phyloP scores from a whole-genome alignment of 225 moss, liverwort and hornwort genomes.

The Antitrichia curtipendula region DNA sequence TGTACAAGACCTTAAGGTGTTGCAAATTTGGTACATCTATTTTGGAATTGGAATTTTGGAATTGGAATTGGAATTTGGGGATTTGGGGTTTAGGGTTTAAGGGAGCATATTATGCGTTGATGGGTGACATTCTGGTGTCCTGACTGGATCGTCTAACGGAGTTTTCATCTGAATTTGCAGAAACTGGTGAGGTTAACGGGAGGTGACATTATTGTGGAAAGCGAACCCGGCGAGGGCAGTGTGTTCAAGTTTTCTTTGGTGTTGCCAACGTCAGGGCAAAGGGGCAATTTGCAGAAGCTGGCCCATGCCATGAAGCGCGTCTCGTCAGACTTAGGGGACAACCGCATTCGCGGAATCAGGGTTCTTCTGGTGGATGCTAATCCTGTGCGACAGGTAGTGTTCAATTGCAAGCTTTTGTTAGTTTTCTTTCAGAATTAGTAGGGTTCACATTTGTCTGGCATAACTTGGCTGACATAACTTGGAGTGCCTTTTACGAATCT shows the following conservation, averaged over 20 bases:
- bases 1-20: not conserved
- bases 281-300: conserved; percentile 23
- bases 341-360: conserved; percentile 24
- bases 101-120: not conserved
- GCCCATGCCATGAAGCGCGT: conserved; percentile 4
- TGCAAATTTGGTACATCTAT: not conserved
- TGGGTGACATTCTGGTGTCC: not conserved
- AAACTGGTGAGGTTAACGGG: conserved; percentile 79
- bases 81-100: not conserved
- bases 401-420: not conserved
- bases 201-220: conserved; percentile 59
- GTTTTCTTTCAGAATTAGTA: not conserved
- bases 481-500: not conserved
- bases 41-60: too few species aligned
- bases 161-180: conserved; percentile 17
- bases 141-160: not conserved
- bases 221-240: conserved; percentile 71
- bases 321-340: conserved; percentile 14
- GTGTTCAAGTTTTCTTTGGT: conserved; percentile 72
- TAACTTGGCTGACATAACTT: not conserved
- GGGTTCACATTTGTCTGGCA: not conserved
- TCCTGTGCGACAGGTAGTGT: conserved; percentile 58
- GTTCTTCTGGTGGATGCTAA: conserved; percentile 40
- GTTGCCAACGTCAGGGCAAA: conserved; percentile 29
- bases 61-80: not conserved